A percentile compares a stretch with the other conserved stretches of the same genome.
These are phyloP conservation scores for Ascomycota sp. DNA, from an alignment of 2,329 filamentous ascomycete genomes.

Conservation along the genomic window DNA sequence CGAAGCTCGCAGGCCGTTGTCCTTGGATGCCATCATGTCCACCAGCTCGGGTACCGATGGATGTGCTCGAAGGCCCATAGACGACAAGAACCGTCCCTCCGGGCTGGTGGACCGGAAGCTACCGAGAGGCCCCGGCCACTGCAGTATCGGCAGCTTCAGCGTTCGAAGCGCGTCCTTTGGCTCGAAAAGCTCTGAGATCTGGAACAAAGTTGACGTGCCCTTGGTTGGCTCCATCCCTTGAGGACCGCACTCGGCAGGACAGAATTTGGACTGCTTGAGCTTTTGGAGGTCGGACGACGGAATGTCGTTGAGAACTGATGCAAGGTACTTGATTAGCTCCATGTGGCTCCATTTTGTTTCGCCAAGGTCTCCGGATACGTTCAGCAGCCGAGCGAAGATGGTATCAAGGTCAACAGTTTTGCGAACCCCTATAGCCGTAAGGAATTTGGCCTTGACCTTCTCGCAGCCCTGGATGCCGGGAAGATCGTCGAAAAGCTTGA, in stretches of 20 bases:
- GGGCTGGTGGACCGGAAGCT: slow-evolving; percentile 38
- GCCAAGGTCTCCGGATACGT: slow-evolving; percentile 27
- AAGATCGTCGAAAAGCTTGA: slow-evolving; percentile 84
- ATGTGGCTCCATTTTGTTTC: slow-evolving; percentile 69
- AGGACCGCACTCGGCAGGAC: slow-evolving; percentile 49
- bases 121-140: slow-evolving; percentile 50
- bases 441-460: slow-evolving; percentile 73
- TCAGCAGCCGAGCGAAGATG: slow-evolving; percentile 71
- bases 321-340: slow-evolving; percentile 81
- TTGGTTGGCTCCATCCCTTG: slow-evolving; percentile 29
- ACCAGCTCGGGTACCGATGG: slow-evolving; percentile 57
- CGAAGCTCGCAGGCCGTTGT: slow-evolving; percentile 36
- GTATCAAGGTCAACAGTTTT: slow-evolving; percentile 90
- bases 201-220: slow-evolving; percentile 35
- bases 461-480: slow-evolving; percentile 57
- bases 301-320: slow-evolving; percentile 76
- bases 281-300: slow-evolving; percentile 59
- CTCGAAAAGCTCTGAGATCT: slow-evolving; percentile 59
- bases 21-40: slow-evolving; percentile 47
- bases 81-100: slow-evolving; percentile 53
- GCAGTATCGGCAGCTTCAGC: slow-evolving; percentile 52
- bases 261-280: slow-evolving; percentile 56
- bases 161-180: slow-evolving; percentile 48
- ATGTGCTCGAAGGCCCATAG: slow-evolving; percentile 48
- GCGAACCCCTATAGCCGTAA: slow-evolving; percentile 62